Base-by-base conservation (phyloP, 768 basidiomycete species). In the Tricholoma flavovirens region DNA sequence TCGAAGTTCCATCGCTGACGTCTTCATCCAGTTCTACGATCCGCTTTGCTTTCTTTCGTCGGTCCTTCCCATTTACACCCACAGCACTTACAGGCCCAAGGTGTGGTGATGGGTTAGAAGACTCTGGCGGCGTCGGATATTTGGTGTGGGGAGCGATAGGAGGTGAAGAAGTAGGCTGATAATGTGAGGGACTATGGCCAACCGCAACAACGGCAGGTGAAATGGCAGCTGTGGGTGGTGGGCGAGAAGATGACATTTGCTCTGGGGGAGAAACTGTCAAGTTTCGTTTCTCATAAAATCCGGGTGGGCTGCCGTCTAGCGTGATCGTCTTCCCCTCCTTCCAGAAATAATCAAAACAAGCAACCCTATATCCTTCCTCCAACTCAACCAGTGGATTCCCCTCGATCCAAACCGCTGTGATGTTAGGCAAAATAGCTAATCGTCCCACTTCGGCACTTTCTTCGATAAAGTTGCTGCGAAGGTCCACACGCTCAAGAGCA, bases 371-470 rank as follows among this genome's bases (percentile, higher is more conserved):
- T 38, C 79, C 80, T 54, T 88, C 85, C 60, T 90, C 88, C 36
- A 79, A 71, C 57, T 88, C 84, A 38, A 78, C 75, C 61, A 97
- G 81, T 0, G 90, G 89, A 65, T 99, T 98, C 4, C 88, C 90
- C 53, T 87, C 83, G 19, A 94, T 74, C 84, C 86, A 95, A 2
- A 98, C 77, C 64, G 93, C 87, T 9, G 76, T 59, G 36, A 98
- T 82, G 61, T 88, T 83, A 11, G 93, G 91, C 35, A 98, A 75
- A 6, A 81, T 76, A 0, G 90, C 83, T 21, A 98, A 73, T 29
- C 96, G 77, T 7, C 92, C 89, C 8, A 98, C 76, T 69, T 98
- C 96, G 9, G 83, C 84, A 48, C 82, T 83, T 61, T 98, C 96
- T 49, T 87, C 83, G 33, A 98, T 73, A 53, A 82, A 73, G 61